Evolutionary conservation across 2,329 filamentous ascomycete genomes (phyloP).

Genomic region (Onygena corvina): DNA sequence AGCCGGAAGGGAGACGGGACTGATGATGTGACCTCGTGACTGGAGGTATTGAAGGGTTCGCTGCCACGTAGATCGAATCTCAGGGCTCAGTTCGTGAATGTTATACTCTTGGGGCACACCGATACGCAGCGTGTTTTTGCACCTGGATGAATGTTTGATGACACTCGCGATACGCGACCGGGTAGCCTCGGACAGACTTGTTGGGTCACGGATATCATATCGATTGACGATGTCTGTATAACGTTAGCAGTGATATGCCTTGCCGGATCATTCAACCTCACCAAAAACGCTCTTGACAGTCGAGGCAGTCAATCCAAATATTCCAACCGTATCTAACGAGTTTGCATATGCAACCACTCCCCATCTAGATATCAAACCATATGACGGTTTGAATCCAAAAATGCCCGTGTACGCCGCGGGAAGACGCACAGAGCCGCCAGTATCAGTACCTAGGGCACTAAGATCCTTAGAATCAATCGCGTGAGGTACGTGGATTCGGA

Average conservation of each 20-base stretch:
- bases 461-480: slow-evolving; percentile 3
- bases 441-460: slow-evolving; percentile 79
- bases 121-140: slow-evolving; percentile 34
- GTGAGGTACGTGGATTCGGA: background rate
- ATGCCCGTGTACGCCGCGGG: slow-evolving; percentile 77
- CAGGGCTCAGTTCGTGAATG: slow-evolving; percentile 61
- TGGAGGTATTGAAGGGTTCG: slow-evolving; percentile 49
- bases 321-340: slow-evolving; percentile 78
- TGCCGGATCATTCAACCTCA: slow-evolving; percentile 17
- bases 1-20: slow-evolving; percentile 66
- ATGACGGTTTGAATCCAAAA: slow-evolving; percentile 82
- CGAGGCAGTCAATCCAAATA: slow-evolving; percentile 50
- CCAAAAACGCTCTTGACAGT: slow-evolving; percentile 42
- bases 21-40: slow-evolving; percentile 55
- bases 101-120: slow-evolving; percentile 70
- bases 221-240: slow-evolving; percentile 40
- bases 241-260: slow-evolving; percentile 7
- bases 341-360: slow-evolving; percentile 88
- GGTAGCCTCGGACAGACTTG: slow-evolving; percentile 49
- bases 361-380: slow-evolving; percentile 72
- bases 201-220: slow-evolving; percentile 62
- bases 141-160: slow-evolving; percentile 16
- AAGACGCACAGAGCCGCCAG: slow-evolving; percentile 74
- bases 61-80: slow-evolving; percentile 59
- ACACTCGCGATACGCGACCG: slow-evolving; percentile 37